Evolutionary conservation across 768 basidiomycete genomes (phyloP), one percentile per base, ranked within the genome.

Genomic region (Cubamyces lactineus): DNA sequence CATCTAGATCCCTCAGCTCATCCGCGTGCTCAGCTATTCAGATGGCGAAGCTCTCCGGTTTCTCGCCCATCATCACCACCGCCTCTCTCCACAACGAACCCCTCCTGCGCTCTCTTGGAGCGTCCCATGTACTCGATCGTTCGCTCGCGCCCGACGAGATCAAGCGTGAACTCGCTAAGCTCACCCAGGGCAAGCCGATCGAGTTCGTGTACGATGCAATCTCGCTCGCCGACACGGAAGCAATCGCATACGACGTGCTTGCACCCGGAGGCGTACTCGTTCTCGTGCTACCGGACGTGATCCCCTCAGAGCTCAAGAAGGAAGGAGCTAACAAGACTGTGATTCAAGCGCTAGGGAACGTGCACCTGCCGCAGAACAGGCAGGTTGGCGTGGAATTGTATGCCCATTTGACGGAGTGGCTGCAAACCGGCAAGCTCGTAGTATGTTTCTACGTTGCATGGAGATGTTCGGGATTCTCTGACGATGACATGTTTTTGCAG

Each of bases 21-120:
- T n/a, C 21, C 19, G 9, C 12, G 9, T n/a, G n/a, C n/a, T n/a
- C 43, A 70, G 72, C 60, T 2, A 65, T 73, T 11, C 72, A 73
- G 50, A 40, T 70, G 19, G 71, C 72, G 13, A 68, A 59, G 41
- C 61, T 74, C n/a, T 72, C 73, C 6, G 72, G 72, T 0, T 74
- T 71, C 57, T 72, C 71, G 4, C 72, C 73, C 39, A 72, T 74
- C 65, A 70, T 74, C 41, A 57, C 67, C 15, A 74, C 72, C 17
- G 71, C 70, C 4, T 74, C 73, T 9, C 46, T 58, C 19, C 68
- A 67, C 53, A 69, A 74, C 55, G 54, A 58, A 19, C 50, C 48
- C 5, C 59, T 66, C 28, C 63, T 72, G 42, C 64, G 66, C 39
- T 69, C 73, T 6, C 55, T 71, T 46, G 73, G 73, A 19, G 73